phyloP scores from a whole-genome alignment of 208 protist genomes.

The Naegleria gruberi region DNA sequence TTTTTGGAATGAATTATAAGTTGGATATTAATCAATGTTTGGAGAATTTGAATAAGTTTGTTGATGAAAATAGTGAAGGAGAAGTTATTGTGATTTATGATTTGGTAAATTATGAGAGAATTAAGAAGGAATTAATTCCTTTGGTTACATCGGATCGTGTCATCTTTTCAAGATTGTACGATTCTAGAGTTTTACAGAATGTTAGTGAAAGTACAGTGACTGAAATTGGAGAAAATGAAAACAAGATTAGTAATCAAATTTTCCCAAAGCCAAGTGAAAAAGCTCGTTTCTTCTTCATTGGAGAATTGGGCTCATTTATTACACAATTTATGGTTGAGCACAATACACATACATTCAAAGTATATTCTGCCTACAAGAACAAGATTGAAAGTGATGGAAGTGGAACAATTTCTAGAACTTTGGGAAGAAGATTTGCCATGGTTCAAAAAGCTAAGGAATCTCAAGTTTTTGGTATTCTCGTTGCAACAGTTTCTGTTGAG shows the following conservation, averaged over 20 bases:
- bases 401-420: background rate
- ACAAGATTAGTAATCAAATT: background rate
- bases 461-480: slow-evolving; percentile 67
- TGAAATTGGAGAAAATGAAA: background rate
- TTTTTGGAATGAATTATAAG: background rate
- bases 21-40: background rate
- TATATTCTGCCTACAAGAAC: background rate
- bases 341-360: background rate
- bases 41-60: background rate
- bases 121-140: background rate
- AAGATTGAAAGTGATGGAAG: background rate
- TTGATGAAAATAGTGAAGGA: background rate
- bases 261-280: background rate
- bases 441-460: slow-evolving; percentile 39
- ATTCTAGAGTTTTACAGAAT: background rate
- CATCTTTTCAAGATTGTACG: background rate
- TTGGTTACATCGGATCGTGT: background rate
- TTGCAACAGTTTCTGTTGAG: slow-evolving; percentile 61
- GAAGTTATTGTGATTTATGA: background rate
- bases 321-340: background rate
- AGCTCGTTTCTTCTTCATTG: background rate
- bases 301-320: background rate
- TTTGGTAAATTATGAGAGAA: background rate
- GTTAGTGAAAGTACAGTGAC: background rate
- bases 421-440: background rate